Base-by-base conservation (phyloP, 768 basidiomycete genomes). In the Neoboletus magnificus region DNA sequence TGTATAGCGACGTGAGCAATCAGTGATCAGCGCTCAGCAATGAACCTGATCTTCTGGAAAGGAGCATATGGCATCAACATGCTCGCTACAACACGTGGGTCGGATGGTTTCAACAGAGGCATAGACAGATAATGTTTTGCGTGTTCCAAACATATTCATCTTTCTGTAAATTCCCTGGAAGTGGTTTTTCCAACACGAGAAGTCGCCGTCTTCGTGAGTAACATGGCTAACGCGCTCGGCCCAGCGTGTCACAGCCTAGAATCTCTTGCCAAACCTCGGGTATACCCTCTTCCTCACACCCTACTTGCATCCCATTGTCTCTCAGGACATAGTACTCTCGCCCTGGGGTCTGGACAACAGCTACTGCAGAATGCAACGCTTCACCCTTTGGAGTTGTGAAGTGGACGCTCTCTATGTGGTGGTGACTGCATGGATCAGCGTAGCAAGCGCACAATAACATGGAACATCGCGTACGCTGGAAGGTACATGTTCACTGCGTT, bases 241-340 rank as follows among this genome's bases (percentile, higher is more conserved):
- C 66, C 20, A 60, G 22, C 6, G 13, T 20, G 35, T 77, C 68
- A 56, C 87, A 89, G 1, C 75, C 71, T 12, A 91, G 50, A 39
- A 89, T 62, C 47, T 74, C 59, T 76, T 77, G 83, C 89, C 89
- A 91, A 11, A 85, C 73, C 4, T 62, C 55, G 8, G 79, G 78
- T 25, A 91, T 75, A 0, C 87, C 89, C 8, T 87, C 86, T 61
- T 91, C 89, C 67, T 92, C 89, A 52, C 75, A 77, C 8, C 89
- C 89, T 15, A 91, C 76, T 60, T 87, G 82, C 82, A 89, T 84
- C 16, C 89, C 89, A 52, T 87, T 91, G 55, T 90, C 86, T 52
- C 77, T 80, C 57, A 92, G 67, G 33, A 91, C 76, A 61, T 77
- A 85, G 63, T 89, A 88, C 65, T 85, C 86, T 55, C 89, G 70